These are phyloP conservation scores for Phytophthora fragariaefolia DNA, from an alignment of 352 stramenopile genomes.

Conservation along the genomic window DNA sequence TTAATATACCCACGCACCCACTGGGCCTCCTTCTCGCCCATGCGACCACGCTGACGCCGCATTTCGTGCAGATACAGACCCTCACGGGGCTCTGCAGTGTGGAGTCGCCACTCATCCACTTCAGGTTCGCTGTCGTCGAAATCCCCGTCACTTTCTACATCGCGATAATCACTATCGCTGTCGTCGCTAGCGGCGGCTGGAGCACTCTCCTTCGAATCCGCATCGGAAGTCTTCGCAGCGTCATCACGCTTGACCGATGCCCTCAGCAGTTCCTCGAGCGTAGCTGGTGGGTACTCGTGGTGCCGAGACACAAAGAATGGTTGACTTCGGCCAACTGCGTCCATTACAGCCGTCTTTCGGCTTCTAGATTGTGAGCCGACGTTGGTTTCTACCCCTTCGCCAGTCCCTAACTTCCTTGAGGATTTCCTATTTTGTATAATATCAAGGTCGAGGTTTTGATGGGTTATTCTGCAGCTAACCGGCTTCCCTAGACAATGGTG, in stretches of 20 bases:
- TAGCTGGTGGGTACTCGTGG: slow-evolving; percentile 24
- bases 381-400: slow-evolving; percentile 27
- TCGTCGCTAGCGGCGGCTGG: too few species aligned
- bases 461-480: too few species aligned
- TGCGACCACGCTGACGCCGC: slow-evolving; percentile 25
- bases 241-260: slow-evolving; percentile 8
- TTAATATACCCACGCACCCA: slow-evolving; percentile 38
- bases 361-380: slow-evolving; percentile 7
- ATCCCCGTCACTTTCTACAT: slow-evolving; percentile 30
- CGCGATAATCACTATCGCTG: slow-evolving; percentile 37
- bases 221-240: background rate
- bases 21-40: slow-evolving; percentile 29
- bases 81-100: slow-evolving; percentile 30
- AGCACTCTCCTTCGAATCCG: background rate
- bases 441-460: too few species aligned
- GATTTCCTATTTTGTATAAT: too few species aligned
- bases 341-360: slow-evolving; percentile 12
- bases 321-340: background rate
- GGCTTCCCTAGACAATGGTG: slow-evolving; percentile 33
- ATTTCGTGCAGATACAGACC: slow-evolving; percentile 39
- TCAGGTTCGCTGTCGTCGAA: slow-evolving; percentile 30
- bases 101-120: slow-evolving; percentile 39
- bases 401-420: too few species aligned
- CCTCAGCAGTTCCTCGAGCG: slow-evolving; percentile 23
- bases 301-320: slow-evolving; percentile 26